A percentile compares a stretch with the other conserved stretches of the same genome.
These are phyloP conservation scores for Aspergillus puulaauensis DNA, from an alignment of 2,329 filamentous ascomycete genomes.

Conservation along the genomic window DNA sequence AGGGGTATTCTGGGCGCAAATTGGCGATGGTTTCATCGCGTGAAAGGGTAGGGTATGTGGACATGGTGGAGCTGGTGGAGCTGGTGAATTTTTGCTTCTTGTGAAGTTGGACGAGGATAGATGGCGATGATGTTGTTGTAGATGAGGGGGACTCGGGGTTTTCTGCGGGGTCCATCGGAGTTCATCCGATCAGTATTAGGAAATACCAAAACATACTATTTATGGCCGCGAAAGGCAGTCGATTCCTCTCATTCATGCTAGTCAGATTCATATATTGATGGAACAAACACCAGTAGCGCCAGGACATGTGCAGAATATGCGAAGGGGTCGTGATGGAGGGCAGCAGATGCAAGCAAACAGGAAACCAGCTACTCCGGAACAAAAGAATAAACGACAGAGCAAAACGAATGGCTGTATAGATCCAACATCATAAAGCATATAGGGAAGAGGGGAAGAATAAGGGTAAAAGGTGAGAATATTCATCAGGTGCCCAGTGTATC, in stretches of 20 bases:
- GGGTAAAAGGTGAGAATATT: neutral
- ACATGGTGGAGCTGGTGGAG: slow-evolving; percentile 20
- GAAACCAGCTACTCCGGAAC: slow-evolving; percentile 9
- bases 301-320: slow-evolving; percentile 26
- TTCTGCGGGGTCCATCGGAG: slow-evolving; percentile 5
- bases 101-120: neutral
- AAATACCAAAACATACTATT: neutral
- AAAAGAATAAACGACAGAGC: slow-evolving; percentile 11
- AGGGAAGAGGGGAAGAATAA: neutral
- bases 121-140: neutral
- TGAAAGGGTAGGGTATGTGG: slow-evolving; percentile 24
- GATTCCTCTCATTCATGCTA: slow-evolving; percentile 11
- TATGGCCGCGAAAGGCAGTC: neutral
- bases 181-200: neutral
- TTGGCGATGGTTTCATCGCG: slow-evolving; percentile 26
- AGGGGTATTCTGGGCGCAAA: slow-evolving; percentile 30
- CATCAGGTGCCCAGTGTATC: neutral
- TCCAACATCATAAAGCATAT: slow-evolving; percentile 24
- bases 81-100: neutral
- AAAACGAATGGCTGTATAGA: slow-evolving; percentile 18
- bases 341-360: slow-evolving; percentile 8
- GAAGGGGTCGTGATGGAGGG: slow-evolving; percentile 19
- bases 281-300: slow-evolving; percentile 24
- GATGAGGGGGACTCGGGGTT: neutral
- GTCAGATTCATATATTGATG: slow-evolving; percentile 3